These are phyloP conservation scores for Yamadazyma insecticola DNA, from an alignment of 805 yeast genomes.

Conservation along the genomic window DNA sequence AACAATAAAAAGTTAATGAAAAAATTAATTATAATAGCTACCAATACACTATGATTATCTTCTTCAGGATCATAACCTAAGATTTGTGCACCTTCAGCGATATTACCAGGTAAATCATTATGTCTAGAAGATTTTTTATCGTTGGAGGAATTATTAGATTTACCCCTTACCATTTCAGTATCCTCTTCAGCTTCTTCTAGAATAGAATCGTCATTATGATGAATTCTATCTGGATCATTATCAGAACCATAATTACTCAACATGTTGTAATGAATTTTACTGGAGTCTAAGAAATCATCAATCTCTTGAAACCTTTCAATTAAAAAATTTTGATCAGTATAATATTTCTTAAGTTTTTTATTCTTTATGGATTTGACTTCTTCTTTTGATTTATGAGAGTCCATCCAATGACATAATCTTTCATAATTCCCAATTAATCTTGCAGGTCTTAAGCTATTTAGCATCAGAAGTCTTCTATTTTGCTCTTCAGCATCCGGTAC, in stretches of 20 bases:
- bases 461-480: too few species aligned
- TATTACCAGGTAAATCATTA: constrained; percentile 2
- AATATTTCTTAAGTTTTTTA: constrained; percentile 36
- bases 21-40: constrained; percentile 65
- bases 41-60: constrained; percentile 39
- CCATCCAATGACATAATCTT: constrained; percentile 27
- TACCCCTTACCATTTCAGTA: neutral
- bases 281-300: constrained; percentile 65
- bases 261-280: constrained; percentile 58
- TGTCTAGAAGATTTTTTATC: constrained; percentile 2
- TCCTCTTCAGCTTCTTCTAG: constrained; percentile 13
- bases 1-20: constrained; percentile 54
- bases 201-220: constrained; percentile 14
- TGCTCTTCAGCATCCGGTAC: too few species aligned
- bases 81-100: constrained; percentile 24
- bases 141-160: too few species aligned
- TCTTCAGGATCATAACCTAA: constrained; percentile 45
- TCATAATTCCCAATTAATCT: constrained; percentile 30
- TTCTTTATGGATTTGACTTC: constrained; percentile 16
- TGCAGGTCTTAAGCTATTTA: constrained; percentile 28
- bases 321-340: constrained; percentile 55
- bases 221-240: constrained; percentile 22
- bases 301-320: constrained; percentile 55
- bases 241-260: constrained; percentile 58
- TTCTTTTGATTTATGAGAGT: constrained; percentile 9